A percentile compares a stretch with the other conserved stretches of the same genome.
phyloP scores from a whole-genome alignment of 768 basidiomycete species.

The Exidia glandulosa region DNA sequence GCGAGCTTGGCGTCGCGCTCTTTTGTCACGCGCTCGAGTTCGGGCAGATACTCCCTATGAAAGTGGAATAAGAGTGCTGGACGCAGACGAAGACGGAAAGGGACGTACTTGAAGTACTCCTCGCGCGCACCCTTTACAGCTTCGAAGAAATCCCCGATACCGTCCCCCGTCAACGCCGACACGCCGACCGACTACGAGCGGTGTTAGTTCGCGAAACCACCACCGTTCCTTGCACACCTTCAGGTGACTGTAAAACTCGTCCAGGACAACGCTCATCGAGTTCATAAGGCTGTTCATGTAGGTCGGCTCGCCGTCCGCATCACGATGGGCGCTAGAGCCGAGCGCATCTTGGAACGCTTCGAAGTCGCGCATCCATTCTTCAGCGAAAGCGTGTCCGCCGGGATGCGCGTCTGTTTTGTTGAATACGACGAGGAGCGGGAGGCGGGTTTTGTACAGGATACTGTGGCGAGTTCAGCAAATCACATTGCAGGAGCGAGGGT shows the following conservation, averaged over 20 bases:
- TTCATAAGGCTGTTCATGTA: conserved; percentile 99
- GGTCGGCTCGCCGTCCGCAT: conserved; percentile 82
- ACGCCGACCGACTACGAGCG: conserved; percentile 77
- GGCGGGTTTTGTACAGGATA: conserved; percentile 94
- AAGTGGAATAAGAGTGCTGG: neutral
- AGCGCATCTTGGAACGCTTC: conserved; percentile 89
- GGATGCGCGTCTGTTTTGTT: conserved; percentile 94
- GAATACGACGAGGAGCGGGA: conserved; percentile 96
- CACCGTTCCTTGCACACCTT: conserved; percentile 41
- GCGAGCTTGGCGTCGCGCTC: conserved; percentile 47
- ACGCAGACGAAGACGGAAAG: too few species aligned
- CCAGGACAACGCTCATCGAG: conserved; percentile 94
- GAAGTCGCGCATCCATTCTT: conserved; percentile 98
- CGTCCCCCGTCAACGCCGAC: conserved; percentile 91
- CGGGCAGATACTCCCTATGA: conserved; percentile 68
- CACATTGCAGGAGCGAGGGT: too few species aligned
- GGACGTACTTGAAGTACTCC: conserved; percentile 86
- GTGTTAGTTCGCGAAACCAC: neutral
- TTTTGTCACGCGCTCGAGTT: conserved; percentile 54
- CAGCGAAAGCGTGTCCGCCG: conserved; percentile 61
- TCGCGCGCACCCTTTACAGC: conserved; percentile 79
- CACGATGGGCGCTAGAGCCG: conserved; percentile 51
- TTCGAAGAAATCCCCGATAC: conserved; percentile 82
- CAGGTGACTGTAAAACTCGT: conserved; percentile 96
- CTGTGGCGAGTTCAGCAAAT: too few species aligned